These are phyloP conservation scores for Verticillium klebahnii DNA, from an alignment of 2,329 filamentous ascomycete genomes.

Conservation along the genomic window DNA sequence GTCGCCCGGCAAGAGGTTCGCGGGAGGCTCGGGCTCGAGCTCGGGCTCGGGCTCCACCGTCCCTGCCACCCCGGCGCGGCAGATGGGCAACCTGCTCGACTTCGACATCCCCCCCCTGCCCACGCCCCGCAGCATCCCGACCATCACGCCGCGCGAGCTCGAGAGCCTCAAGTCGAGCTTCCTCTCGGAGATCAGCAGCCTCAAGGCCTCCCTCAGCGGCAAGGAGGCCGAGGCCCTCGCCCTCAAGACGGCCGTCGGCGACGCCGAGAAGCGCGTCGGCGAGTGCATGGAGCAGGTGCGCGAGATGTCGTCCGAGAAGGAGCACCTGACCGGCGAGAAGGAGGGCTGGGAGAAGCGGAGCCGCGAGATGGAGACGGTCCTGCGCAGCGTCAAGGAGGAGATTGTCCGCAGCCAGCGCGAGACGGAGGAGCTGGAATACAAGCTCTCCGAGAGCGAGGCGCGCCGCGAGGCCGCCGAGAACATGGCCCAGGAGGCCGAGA, in stretches of 20 bases:
- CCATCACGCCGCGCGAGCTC: constrained; percentile 85
- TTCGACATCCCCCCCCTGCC: constrained; percentile 93
- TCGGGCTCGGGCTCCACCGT: constrained; percentile 16
- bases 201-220: constrained; percentile 85
- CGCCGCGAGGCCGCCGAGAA: constrained; percentile 69
- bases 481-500: constrained; percentile 71
- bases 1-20: constrained; percentile 39
- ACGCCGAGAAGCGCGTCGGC: constrained; percentile 88
- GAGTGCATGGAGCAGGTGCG: constrained; percentile 79
- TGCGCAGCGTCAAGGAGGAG: constrained; percentile 77
- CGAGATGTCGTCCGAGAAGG: constrained; percentile 67
- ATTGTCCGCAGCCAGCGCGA: constrained; percentile 75
- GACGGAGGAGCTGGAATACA: constrained; percentile 70
- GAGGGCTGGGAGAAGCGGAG: constrained; percentile 80
- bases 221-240: constrained; percentile 89
- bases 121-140: constrained; percentile 86
- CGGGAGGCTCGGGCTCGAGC: constrained; percentile 9
- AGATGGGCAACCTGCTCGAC: constrained; percentile 70
- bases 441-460: constrained; percentile 73
- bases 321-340: constrained; percentile 70
- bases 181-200: constrained; percentile 87
- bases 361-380: constrained; percentile 77
- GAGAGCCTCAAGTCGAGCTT: constrained; percentile 90
- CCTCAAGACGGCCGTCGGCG: constrained; percentile 79
- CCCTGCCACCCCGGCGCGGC: constrained; percentile 44